phyloP scores from a whole-genome alignment of 345 rosid species.

The rapeseed (Brassica napus) region DNA sequence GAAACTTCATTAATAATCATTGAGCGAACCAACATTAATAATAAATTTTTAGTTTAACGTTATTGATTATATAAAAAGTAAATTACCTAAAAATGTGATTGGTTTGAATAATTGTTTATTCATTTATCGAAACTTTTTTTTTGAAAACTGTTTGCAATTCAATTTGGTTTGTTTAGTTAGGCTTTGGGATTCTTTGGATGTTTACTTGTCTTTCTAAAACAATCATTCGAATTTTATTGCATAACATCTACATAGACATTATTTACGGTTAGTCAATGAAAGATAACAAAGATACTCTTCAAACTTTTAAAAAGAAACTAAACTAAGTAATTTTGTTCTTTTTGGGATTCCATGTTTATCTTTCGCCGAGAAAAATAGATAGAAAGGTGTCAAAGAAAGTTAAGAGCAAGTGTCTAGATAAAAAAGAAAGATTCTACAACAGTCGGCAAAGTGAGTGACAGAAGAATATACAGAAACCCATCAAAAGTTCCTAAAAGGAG shows the following conservation, averaged over 20 bases:
- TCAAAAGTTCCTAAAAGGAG: not conserved
- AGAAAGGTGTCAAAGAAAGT: not conserved
- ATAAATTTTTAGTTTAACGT: not conserved
- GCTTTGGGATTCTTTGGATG: not conserved
- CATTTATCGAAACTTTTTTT: not conserved
- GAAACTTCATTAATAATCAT: not conserved
- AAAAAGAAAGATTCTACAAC: not conserved
- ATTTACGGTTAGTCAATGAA: not conserved
- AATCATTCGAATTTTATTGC: not conserved
- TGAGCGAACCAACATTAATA: not conserved
- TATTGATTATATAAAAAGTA: not conserved
- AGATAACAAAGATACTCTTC: not conserved
- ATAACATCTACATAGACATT: not conserved
- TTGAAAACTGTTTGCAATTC: not conserved
- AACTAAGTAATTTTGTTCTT: not conserved
- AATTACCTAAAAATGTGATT: not conserved
- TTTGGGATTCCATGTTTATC: constrained; percentile 5
- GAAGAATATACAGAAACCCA: not conserved
- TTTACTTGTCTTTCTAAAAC: not conserved
- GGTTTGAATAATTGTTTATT: not conserved
- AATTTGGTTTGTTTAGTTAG: not conserved
- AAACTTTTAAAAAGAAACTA: not conserved
- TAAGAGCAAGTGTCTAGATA: not conserved
- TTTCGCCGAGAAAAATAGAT: not conserved
- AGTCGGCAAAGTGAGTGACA: not conserved